Evolutionary conservation across 225 moss, liverwort and hornwort species (phyloP), one percentile per base, ranked within the genome.

Genomic region (Climacium dendroides): DNA sequence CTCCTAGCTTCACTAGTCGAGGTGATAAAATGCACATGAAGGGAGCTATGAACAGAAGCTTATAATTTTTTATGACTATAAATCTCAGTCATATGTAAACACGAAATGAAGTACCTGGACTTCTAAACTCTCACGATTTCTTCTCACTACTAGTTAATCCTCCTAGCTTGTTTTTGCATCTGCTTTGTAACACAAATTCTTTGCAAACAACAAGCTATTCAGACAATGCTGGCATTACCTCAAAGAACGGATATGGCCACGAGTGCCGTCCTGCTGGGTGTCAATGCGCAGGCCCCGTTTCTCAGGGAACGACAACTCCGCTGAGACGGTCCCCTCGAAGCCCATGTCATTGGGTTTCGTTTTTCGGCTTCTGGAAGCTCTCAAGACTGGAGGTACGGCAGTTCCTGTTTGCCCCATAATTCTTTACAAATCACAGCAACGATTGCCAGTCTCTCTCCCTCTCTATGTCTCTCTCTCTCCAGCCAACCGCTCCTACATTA

Each of bases 171-270:
- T 80, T 28, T 43, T 34, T 22, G n/a, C n/a, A 60, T 15, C 39
- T 81, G 28, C 72, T 47, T 87, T 28, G 50, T 47, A 34, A 37
- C 79, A 52, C 47, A 41, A 60, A 66, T 47, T 77, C 37, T 48
- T 47, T 34, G 83, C 67, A 23, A 55, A 52, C 57, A 75, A 17
- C 41, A 41, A 73, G 41, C 52, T 70, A 47, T 50, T 30, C 23
- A 71, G 45, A 58, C n/a, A 76, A 82, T 90, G 78, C 55, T 67
- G 47, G 60, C 13, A 4, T 84, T 90, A 97, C 97, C 97, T 97
- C 47, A 95, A 85, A 57, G 97, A 97, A 84, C 97, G 96, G 76
- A 86, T 85, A 85, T 96, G 97, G 58, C 97, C 91, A 54, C 91
- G 92, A 47, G 85, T 23, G 86, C 66, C 41, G 53, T 70, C 87